phyloP scores from a whole-genome alignment of 257 asterid genomes.

The Nicotiana attenuata region DNA sequence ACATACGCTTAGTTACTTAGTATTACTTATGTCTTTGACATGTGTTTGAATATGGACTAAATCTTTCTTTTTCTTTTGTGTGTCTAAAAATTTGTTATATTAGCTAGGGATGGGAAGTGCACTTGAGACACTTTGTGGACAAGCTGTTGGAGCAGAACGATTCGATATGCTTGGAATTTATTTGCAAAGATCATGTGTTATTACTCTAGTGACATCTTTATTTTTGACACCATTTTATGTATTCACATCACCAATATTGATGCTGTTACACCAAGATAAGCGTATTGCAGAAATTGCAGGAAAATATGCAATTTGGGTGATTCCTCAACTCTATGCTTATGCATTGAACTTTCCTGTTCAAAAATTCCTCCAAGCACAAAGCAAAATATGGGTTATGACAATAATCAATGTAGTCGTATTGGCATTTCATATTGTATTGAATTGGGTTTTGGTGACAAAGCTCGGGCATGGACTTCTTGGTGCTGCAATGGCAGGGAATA shows the following conservation, averaged over 20 bases:
- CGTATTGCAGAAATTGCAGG: slow-evolving; percentile 55
- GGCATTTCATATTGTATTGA: slow-evolving; percentile 56
- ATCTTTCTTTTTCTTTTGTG: background rate
- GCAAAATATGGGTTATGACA: slow-evolving; percentile 85
- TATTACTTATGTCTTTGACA: background rate
- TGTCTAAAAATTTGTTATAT: slow-evolving; percentile 12
- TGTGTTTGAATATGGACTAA: background rate
- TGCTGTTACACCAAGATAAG: slow-evolving; percentile 37
- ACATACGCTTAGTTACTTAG: background rate
- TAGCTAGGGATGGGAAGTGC: slow-evolving; percentile 98
- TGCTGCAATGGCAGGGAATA: slow-evolving; percentile 76
- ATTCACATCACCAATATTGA: slow-evolving; percentile 50
- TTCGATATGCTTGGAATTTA: slow-evolving; percentile 61
- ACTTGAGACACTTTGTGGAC: slow-evolving; percentile 84
- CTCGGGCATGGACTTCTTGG: slow-evolving; percentile 59
- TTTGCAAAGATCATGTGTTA: slow-evolving; percentile 69
- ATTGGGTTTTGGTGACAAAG: slow-evolving; percentile 55
- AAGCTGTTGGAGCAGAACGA: slow-evolving; percentile 78
- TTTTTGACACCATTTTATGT: slow-evolving; percentile 52
- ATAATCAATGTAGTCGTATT: slow-evolving; percentile 36
- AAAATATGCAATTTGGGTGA: slow-evolving; percentile 57
- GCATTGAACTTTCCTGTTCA: slow-evolving; percentile 75
- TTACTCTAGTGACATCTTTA: slow-evolving; percentile 44
- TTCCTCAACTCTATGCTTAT: slow-evolving; percentile 72
- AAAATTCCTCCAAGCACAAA: slow-evolving; percentile 82